A percentile compares a stretch with the other conserved stretches of the same genome.
Conservation (phyloP, 2,329 filamentous ascomycete species). For the Lecanosticta acicola region DNA sequence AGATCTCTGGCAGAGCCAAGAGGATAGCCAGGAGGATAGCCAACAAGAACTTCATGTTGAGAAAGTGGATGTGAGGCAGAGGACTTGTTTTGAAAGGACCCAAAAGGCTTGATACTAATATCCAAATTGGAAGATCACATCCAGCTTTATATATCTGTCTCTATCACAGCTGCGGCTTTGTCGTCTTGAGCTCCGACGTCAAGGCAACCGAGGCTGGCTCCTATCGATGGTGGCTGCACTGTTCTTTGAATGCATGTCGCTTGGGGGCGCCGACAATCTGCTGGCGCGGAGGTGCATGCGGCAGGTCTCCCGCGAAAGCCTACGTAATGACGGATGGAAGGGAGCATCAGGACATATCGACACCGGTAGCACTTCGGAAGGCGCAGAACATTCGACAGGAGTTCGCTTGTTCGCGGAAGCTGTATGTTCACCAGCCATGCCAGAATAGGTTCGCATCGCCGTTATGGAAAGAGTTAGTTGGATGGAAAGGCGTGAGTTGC, state of each 20-base stretch:
- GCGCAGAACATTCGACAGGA: background rate
- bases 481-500: background rate
- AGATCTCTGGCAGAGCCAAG: slow-evolving; percentile 18
- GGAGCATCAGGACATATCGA: background rate
- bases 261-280: background rate
- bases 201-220: background rate
- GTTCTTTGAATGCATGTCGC: background rate
- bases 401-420: background rate
- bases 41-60: slow-evolving; percentile 17
- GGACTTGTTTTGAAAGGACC: background rate
- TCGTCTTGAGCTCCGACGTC: background rate
- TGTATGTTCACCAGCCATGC: background rate
- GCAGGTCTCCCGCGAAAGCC: background rate
- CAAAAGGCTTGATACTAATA: slow-evolving; percentile 2
- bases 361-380: background rate
- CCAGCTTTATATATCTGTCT: slow-evolving; percentile 1
- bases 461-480: background rate
- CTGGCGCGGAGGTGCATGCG: background rate
- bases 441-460: background rate
- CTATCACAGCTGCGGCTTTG: background rate
- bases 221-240: background rate
- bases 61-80: background rate
- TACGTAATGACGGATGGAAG: too few relatives aligned
- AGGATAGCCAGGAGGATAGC: slow-evolving; percentile 18
- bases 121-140: background rate